These are phyloP conservation scores for Xylaria sp. DNA, from an alignment of 495 filamentous ascomycete genomes.

Conservation along the genomic window DNA sequence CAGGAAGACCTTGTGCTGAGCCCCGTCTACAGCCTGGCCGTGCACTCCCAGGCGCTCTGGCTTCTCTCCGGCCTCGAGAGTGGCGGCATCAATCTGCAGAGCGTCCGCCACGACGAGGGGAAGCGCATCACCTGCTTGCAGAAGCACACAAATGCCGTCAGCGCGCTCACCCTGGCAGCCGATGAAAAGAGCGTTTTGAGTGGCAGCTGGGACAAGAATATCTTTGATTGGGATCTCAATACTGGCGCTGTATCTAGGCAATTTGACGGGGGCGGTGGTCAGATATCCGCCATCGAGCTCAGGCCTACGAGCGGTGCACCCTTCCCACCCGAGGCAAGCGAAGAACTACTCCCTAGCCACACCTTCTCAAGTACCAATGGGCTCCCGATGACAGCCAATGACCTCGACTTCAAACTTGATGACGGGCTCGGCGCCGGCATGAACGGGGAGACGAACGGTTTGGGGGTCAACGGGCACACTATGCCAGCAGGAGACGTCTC, in stretches of 20 bases:
- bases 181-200: slow-evolving; percentile 91
- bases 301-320: slow-evolving; percentile 78
- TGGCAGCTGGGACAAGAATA: slow-evolving; percentile 94
- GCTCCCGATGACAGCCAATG: slow-evolving; percentile 39
- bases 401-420: slow-evolving; percentile 31
- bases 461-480: slow-evolving; percentile 32
- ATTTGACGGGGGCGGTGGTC: slow-evolving; percentile 78
- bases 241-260: slow-evolving; percentile 76
- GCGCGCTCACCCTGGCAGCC: slow-evolving; percentile 78
- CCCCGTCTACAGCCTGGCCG: slow-evolving; percentile 92
- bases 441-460: slow-evolving; percentile 26
- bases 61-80: slow-evolving; percentile 87
- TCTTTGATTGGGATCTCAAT: slow-evolving; percentile 95
- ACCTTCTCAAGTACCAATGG: slow-evolving; percentile 66
- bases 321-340: slow-evolving; percentile 74
- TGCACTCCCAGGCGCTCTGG: slow-evolving; percentile 90
- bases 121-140: slow-evolving; percentile 81
- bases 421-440: slow-evolving; percentile 24
- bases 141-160: slow-evolving; percentile 90
- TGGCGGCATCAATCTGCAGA: slow-evolving; percentile 91
- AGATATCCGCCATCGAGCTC: slow-evolving; percentile 87
- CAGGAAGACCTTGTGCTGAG: slow-evolving; percentile 67
- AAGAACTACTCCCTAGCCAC: slow-evolving; percentile 63
- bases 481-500: slow-evolving; percentile 36
- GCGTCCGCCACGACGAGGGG: slow-evolving; percentile 94